Evolutionary conservation across 139 green algal genomes (phyloP).

Genomic region (Volvox reticuliferus): DNA sequence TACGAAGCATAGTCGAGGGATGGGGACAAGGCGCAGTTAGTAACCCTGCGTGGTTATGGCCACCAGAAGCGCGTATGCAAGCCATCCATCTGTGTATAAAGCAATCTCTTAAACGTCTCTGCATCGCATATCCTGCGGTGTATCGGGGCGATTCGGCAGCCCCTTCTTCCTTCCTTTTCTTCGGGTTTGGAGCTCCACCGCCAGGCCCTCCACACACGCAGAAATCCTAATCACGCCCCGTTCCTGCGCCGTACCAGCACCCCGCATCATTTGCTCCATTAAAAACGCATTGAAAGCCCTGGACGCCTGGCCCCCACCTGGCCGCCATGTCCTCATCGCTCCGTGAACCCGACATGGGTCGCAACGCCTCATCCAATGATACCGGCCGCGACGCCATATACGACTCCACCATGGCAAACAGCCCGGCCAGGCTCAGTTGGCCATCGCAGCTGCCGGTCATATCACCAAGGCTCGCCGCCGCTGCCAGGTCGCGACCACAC

Average conservation of each 20-base stretch:
- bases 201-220: too few species aligned
- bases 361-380: constrained; percentile 54
- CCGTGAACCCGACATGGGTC: constrained; percentile 61
- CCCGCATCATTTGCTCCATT: neutral
- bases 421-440: neutral
- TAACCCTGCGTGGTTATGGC: too few species aligned
- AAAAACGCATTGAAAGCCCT: neutral
- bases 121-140: too few species aligned
- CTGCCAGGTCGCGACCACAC: constrained; percentile 71
- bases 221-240: too few species aligned
- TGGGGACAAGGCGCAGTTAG: neutral
- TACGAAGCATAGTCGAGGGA: too few species aligned
- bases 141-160: too few species aligned
- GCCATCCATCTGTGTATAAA: too few species aligned
- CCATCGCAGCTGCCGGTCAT: constrained; percentile 27
- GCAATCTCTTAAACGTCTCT: too few species aligned
- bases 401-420: constrained; percentile 47
- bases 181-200: too few species aligned
- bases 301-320: neutral
- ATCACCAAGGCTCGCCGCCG: constrained; percentile 18
- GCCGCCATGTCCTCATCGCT: constrained; percentile 52
- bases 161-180: too few species aligned
- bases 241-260: too few species aligned
- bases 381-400: constrained; percentile 75
- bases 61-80: too few species aligned